phyloP scores from a whole-genome alignment of 2,329 filamentous ascomycete genomes.

The Epicoccum nigrum region DNA sequence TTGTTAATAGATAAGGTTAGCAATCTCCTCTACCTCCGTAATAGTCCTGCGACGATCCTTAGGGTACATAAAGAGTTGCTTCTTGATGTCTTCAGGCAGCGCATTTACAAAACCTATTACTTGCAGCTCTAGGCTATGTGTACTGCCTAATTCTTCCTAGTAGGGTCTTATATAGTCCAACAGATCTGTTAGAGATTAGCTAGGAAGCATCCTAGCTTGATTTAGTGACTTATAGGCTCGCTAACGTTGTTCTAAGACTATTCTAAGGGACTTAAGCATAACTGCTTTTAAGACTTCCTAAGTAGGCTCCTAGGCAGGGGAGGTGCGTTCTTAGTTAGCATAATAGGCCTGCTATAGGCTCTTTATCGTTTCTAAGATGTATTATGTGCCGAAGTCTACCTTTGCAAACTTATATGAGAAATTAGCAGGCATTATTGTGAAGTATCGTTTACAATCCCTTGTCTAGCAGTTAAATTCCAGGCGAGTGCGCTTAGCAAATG shows the following conservation, averaged over 20 bases:
- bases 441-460: neutral
- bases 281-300: neutral
- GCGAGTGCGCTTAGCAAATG: neutral
- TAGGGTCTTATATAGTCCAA: neutral
- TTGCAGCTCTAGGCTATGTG: neutral
- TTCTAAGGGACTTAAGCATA: neutral
- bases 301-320: neutral
- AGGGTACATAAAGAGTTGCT: neutral
- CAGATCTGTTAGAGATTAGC: neutral
- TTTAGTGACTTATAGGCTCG: neutral
- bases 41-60: neutral
- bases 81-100: neutral
- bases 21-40: neutral
- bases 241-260: neutral
- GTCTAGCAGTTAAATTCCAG: neutral
- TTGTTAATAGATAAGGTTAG: neutral
- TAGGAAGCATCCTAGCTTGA: neutral
- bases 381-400: neutral
- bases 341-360: neutral
- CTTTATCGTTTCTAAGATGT: neutral
- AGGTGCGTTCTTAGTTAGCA: neutral
- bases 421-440: neutral
- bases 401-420: neutral
- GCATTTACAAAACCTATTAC: neutral
- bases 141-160: neutral